Base-by-base conservation (phyloP, 331 rosid species). In the Quercus tomentella region DNA sequence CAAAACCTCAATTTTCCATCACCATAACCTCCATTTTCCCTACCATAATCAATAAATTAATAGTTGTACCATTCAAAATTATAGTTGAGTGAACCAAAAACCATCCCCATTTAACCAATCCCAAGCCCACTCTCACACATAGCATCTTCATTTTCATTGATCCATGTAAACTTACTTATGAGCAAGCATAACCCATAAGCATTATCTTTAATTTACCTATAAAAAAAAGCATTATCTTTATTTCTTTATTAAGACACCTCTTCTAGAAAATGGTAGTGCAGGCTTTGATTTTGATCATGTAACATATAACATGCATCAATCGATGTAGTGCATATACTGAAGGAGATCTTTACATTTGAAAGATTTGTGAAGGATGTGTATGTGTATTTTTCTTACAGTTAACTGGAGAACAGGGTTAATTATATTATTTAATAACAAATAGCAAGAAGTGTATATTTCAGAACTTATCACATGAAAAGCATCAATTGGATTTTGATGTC, bases 31-130 rank as follows among this genome's bases (percentile, higher is more conserved):
- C 72, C 21, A 20, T 25, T 23, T 72, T 25, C 20, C 69, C 33
- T 28, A 62, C 41, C 18, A 4, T 62, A 62, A 62, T 62, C 7
- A 5, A 62, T 26, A 26, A 4, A 62, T 26, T 14, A 14, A 28
- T 33, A 5, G 14, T 62, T 16, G 18, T 31, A 17, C 49, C 4
- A 7, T 17, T 56, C 23, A 66, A 55, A 56, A 66, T 28, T 57
- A 61, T 65, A 65, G 76, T 45, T 77, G 79, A 35, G 52, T 62
- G 73, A 63, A 22, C 16, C 56, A 71, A 63, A 23, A 2, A 56
- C 18, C 37, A 51, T 56, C 51, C 33, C 74, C 74, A 72, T 76
- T 60, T 70, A 18, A 22, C 43, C 31, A 65, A 80, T 56, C 74
- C 43, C 49, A 26, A 30, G 6, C 70, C 57, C 33, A 51, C 62